phyloP scores from a whole-genome alignment of 331 rosid species.

The Malus hybrid region DNA sequence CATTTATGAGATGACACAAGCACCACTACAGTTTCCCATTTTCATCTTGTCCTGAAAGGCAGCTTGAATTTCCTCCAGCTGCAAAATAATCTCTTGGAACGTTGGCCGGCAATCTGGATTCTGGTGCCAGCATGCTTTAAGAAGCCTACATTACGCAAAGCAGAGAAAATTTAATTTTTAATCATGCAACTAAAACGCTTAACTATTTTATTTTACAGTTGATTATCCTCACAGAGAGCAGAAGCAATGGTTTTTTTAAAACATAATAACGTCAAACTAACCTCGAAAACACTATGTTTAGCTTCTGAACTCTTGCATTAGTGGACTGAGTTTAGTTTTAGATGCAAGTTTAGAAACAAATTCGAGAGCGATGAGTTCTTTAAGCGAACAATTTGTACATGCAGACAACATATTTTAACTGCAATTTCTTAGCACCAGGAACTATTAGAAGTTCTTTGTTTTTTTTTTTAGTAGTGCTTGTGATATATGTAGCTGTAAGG shows the following conservation, averaged over 20 bases:
- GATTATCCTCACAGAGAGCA: neutral
- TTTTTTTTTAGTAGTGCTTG: neutral
- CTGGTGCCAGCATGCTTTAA: constrained; percentile 20
- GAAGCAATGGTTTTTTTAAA: too few relatives aligned
- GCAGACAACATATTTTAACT: neutral
- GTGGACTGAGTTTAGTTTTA: neutral
- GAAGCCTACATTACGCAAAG: constrained; percentile 7
- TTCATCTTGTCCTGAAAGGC: neutral
- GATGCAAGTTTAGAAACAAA: neutral
- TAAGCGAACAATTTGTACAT: neutral
- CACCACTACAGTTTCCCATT: neutral
- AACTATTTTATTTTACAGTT: too few relatives aligned
- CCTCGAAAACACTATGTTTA: neutral
- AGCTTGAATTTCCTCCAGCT: constrained; percentile 4
- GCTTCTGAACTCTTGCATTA: neutral
- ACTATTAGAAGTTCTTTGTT: neutral
- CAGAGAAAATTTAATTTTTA: neutral
- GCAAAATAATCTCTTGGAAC: constrained; percentile 8
- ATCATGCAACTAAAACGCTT: neutral
- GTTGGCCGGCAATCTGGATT: constrained; percentile 17
- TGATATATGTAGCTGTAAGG: neutral
- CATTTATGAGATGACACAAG: constrained; percentile 1
- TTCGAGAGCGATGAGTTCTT: neutral
- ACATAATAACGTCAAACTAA: too few relatives aligned
- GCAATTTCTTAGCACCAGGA: neutral